These are phyloP conservation scores for Penicillium coprophilum DNA, from an alignment of 495 filamentous ascomycete species.

Conservation along the genomic window DNA sequence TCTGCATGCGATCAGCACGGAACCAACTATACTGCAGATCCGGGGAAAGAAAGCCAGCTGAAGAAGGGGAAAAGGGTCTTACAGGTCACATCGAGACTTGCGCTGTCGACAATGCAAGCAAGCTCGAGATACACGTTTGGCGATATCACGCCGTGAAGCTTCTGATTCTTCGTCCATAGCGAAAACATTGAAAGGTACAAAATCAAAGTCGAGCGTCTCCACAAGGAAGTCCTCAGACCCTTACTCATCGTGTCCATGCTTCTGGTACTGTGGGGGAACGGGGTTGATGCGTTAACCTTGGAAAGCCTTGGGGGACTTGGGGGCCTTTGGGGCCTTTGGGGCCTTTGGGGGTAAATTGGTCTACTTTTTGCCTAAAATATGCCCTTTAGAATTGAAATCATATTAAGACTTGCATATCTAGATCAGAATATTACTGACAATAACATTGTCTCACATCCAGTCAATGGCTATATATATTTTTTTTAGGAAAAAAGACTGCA, in stretches of 20 bases:
- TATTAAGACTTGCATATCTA: too few species aligned
- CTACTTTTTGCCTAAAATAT: not conserved
- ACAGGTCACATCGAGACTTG: constrained; percentile 66
- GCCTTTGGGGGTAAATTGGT: not conserved
- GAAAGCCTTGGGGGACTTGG: too few species aligned
- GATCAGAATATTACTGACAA: too few species aligned
- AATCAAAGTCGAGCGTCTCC: not conserved
- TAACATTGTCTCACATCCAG: too few species aligned
- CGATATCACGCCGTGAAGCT: constrained; percentile 19
- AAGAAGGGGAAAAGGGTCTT: constrained; percentile 25
- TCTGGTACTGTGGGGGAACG: not conserved
- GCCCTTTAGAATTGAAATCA: too few species aligned
- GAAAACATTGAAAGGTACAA: not conserved
- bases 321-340: not conserved
- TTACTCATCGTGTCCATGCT: constrained; percentile 11
- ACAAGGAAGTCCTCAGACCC: not conserved
- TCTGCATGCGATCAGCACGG: constrained; percentile 19
- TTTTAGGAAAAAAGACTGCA: not conserved
- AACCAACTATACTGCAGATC: constrained; percentile 20
- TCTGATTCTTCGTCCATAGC: constrained; percentile 12
- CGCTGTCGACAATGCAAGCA: constrained; percentile 63
- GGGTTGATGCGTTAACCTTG: not conserved
- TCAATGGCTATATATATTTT: too few species aligned
- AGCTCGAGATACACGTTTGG: constrained; percentile 60
- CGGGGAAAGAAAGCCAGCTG: not conserved